Base-by-base conservation (phyloP, 345 rosid genomes). In the Aquilaria yunnanensis region DNA sequence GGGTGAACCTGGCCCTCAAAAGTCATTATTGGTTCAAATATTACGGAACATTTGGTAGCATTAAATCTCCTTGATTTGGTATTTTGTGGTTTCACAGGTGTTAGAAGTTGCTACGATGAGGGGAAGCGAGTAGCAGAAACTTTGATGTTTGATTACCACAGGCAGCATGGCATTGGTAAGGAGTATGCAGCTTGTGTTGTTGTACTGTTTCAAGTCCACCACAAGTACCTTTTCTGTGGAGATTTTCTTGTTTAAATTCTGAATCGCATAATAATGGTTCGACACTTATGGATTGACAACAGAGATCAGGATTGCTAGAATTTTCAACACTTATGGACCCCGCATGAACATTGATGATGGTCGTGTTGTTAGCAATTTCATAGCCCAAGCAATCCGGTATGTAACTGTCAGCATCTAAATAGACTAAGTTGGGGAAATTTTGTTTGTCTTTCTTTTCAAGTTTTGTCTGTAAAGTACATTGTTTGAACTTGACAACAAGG, bases 281-380 rank as follows among this genome's bases (percentile, higher is more conserved):
- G 43, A 37, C 43, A 37, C 43, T 37, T 37, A 37, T 37, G 43
- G 8, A 37, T 3, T 37, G 23, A 0, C 47, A 5, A 47, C 77
- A 89, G 97, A 93, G 67, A 89, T 93, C 2, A 65, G 97, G 58
- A 85, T 93, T 71, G 97, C 98, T 34, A 80, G 97, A 60, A 90
- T 93, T 64, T 93, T 93, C 74, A 93, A 93, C 76, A 93, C 98
- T 29, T 93, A 93, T 63, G 98, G 97, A 57, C 96, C 98, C 13
- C 88, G 97, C 54, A 93, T 93, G 98, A 90, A 90, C 68, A 92
- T 89, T 10, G 93, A 92, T 50, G 98, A 92, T 67, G 96, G 96
- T 30, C 98, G 98, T 70, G 98, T 89, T 13, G 98, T 92, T 69
- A 92, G 98, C 73, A 92, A 92, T 76, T 92, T 92, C 82, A 84